Base-by-base conservation (phyloP, 2,329 filamentous ascomycete genomes). In the Alternaria viburni region DNA sequence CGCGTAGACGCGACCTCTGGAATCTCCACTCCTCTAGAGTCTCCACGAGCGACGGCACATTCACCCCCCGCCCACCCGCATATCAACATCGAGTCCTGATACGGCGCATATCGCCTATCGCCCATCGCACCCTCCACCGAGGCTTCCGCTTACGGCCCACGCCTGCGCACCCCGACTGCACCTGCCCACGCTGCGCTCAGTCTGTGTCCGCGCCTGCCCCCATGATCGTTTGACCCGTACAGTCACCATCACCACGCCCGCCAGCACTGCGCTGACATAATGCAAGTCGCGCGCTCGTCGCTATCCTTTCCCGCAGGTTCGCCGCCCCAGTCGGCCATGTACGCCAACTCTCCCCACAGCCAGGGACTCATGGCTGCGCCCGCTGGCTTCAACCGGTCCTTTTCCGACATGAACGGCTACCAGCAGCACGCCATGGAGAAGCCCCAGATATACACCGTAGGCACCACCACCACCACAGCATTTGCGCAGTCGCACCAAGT, bases 401-500 rank as follows among this genome's bases (percentile, higher is more conserved):
- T 81, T 65, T 74, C 73, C 60, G 77, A 80, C 67, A 60, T 69
- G 65, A 78, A 75, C 69, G 75, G 73, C 71, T 77, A 73, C 68
- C 69, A 68, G 66, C 73, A 71, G 61, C 73, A 76, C 59, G 74
- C 77, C 61, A 79, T 83, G 67, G 81, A 81, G 23, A 82, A 83
- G 74, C 82, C 83, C 47, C 83, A 85, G 71, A 85, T 85, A 66
- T 85, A 85, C 69, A 85, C 83, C 9, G 83, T 84, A 71, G 54
- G 81, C 71, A 46, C 25, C 19, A 30, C 28, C 88, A 86, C 6
- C 28, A 23, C 6, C 28, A n/a, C 15, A 43, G 19, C 15, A 43
- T 92, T 10, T 56, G 89, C 93, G 21, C 96, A 96, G 79, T 96
- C 93, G 5, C 92, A 25, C 8, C 15, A 11, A 15, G 10, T 17